phyloP scores from a whole-genome alignment of 2,329 filamentous ascomycete genomes.

The Dryadomyces quercus-mongolicae region DNA sequence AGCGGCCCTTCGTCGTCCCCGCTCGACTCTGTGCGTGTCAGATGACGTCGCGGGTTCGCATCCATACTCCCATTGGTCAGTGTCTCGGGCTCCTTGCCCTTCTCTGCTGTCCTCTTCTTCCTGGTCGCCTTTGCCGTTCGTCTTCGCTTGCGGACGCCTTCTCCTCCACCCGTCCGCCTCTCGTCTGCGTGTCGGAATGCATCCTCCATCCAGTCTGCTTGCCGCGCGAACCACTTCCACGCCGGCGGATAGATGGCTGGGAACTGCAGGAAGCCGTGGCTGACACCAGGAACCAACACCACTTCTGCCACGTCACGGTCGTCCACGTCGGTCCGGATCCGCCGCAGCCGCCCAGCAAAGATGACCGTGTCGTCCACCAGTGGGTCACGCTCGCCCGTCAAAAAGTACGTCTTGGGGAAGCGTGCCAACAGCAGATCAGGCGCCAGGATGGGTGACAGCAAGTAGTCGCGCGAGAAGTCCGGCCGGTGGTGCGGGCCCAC shows the following conservation, averaged over 20 bases:
- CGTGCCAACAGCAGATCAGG: slow-evolving; percentile 69
- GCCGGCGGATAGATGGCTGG: slow-evolving; percentile 78
- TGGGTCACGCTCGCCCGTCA: slow-evolving; percentile 91
- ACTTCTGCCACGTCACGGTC: slow-evolving; percentile 67
- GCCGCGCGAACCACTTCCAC: slow-evolving; percentile 75
- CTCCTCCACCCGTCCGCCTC: slow-evolving; percentile 17
- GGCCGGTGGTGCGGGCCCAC: slow-evolving; percentile 88
- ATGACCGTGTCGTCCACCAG: slow-evolving; percentile 95
- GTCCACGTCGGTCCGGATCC: slow-evolving; percentile 63
- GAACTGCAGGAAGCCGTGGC: slow-evolving; percentile 90
- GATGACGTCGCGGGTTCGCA: slow-evolving; percentile 14
- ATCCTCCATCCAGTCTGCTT: slow-evolving; percentile 70
- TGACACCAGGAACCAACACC: slow-evolving; percentile 74
- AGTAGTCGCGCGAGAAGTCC: slow-evolving; percentile 82
- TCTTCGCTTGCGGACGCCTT: not conserved
- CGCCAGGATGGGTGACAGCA: slow-evolving; percentile 80
- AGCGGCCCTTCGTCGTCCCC: slow-evolving; percentile 72
- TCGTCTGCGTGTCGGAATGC: slow-evolving; percentile 48
- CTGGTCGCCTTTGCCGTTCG: not conserved
- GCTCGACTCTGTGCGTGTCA: slow-evolving; percentile 45
- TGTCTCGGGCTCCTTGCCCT: not conserved
- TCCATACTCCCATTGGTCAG: not conserved
- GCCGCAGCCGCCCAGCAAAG: slow-evolving; percentile 77
- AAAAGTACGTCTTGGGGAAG: slow-evolving; percentile 91
- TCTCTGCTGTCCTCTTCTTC: not conserved